These are phyloP conservation scores for Allium cepa DNA, from an alignment of 106 monocot genomes.

Conservation along the genomic window DNA sequence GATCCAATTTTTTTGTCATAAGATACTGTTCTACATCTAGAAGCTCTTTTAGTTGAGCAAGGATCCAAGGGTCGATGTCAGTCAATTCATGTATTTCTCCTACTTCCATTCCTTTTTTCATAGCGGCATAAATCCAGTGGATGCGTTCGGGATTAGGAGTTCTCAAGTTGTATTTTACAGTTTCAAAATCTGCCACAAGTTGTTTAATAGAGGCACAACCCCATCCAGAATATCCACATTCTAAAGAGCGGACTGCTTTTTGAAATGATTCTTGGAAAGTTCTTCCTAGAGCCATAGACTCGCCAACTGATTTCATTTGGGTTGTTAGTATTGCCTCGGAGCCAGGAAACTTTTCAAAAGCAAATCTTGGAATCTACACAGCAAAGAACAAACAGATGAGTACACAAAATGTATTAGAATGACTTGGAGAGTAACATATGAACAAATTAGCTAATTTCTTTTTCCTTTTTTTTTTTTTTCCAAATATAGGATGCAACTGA, in stretches of 20 bases:
- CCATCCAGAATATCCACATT: conserved; percentile 90
- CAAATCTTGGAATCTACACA: conserved; percentile 93
- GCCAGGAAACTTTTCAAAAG: conserved; percentile 98
- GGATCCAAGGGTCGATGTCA: conserved; percentile 86
- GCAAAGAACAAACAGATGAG: background rate
- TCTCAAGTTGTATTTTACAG: conserved; percentile 76
- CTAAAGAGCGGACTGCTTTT: conserved; percentile 91
- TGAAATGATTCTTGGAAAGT: conserved; percentile 99
- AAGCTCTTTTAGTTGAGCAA: conserved; percentile 77
- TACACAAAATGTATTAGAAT: background rate
- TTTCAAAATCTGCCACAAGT: conserved; percentile 75
- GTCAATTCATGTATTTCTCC: conserved; percentile 89
- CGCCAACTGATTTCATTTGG: conserved; percentile 99
- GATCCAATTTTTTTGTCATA: conserved; percentile 32
- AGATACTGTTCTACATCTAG: conserved; percentile 89
- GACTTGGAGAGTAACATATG: background rate
- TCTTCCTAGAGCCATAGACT: conserved; percentile 91
- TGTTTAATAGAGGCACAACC: conserved; percentile 80
- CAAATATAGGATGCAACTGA: too few species aligned
- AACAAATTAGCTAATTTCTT: too few species aligned
- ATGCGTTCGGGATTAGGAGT: conserved; percentile 92
- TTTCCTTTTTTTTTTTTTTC: too few species aligned
- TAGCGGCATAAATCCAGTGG: conserved; percentile 86
- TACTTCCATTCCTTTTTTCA: conserved; percentile 91
- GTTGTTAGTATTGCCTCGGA: conserved; percentile 87